Evolutionary conservation across 73 alveolate species (phyloP), one percentile per base, ranked within the genome.

Genomic region (Paramecium primaurelia): DNA sequence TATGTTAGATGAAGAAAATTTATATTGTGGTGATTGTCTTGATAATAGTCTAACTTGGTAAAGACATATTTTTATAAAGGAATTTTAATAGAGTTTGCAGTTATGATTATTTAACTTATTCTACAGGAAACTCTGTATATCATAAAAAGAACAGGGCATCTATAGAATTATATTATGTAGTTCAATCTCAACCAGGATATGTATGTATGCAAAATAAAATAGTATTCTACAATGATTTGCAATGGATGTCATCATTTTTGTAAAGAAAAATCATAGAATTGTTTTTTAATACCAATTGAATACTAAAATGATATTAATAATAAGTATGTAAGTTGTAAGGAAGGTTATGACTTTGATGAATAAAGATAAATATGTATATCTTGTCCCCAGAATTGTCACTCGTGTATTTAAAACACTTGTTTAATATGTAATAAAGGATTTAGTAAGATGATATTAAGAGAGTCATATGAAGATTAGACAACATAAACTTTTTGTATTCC

Each of bases 21-120:
- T 80, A 44, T 80, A 80, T 80, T 80, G 91, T 18, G 91, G 91
- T 8, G 91, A 80, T 45, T 80, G 91, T 44, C 44, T 80, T 25
- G 91, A 80, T 30, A 80, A 80, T 26, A 26, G 77, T 42, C 16
- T 22, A 25, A 47, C 58, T 18, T 80, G 91, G 91, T 73, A 73
- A 14, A 0, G 20, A 37, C 14, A 12, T 40, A 73, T 16, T 3
- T 16, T 20, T 18, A 54, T 1, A 37, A 6, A 37, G 87, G 87
- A 64, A 80, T 80, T 1, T 7, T 2, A 32, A 22, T 12, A 22
- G 91, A 25, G n/a, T 42, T 14, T 80, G 91, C 54, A 80, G 75
- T 16, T 80, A 80, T 26, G 91, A 80, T 28, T 80, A 80, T 25
- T 1, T 12, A 25, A 49, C 58, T 6, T 32, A 16, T 38, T 14